Conservation (phyloP, 257 asterid species). For the Gynochthodes officinalis region DNA sequence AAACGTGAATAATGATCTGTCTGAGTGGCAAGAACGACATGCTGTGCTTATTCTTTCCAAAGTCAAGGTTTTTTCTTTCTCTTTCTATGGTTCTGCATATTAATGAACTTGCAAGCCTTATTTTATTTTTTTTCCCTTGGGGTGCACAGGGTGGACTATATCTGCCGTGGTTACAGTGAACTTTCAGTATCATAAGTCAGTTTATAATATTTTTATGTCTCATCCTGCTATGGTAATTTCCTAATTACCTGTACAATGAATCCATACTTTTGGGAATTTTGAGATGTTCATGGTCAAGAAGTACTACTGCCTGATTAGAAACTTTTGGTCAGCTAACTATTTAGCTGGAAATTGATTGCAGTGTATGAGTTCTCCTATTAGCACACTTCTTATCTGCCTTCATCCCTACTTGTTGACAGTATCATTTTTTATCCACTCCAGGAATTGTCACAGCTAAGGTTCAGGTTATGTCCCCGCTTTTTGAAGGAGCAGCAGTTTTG, state of each 20-base stretch:
- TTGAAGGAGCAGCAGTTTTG: slow-evolving; percentile 86
- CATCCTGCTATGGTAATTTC: not conserved
- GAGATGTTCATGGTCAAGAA: not conserved
- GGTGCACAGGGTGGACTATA: too few species aligned
- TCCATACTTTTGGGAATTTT: not conserved
- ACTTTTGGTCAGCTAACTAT: not conserved
- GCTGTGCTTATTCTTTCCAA: slow-evolving; percentile 74
- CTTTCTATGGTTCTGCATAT: not conserved
- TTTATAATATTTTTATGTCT: too few species aligned
- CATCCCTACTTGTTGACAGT: slow-evolving; percentile 4
- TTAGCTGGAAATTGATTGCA: not conserved
- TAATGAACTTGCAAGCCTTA: not conserved
- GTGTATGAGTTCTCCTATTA: not conserved
- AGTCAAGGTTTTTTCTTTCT: slow-evolving; percentile 49
- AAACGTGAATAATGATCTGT: slow-evolving; percentile 57
- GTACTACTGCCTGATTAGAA: not conserved
- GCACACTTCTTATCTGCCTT: not conserved
- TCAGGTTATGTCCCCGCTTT: slow-evolving; percentile 72
- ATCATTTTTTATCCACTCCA: slow-evolving; percentile 30
- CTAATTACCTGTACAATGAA: not conserved
- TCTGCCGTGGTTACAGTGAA: too few species aligned
- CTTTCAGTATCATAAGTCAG: not conserved
- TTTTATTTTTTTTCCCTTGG: too few species aligned
- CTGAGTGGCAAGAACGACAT: slow-evolving; percentile 87
- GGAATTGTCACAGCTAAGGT: slow-evolving; percentile 85